Base-by-base conservation (phyloP, 306 rosid species). In the Sophora flavescens region DNA sequence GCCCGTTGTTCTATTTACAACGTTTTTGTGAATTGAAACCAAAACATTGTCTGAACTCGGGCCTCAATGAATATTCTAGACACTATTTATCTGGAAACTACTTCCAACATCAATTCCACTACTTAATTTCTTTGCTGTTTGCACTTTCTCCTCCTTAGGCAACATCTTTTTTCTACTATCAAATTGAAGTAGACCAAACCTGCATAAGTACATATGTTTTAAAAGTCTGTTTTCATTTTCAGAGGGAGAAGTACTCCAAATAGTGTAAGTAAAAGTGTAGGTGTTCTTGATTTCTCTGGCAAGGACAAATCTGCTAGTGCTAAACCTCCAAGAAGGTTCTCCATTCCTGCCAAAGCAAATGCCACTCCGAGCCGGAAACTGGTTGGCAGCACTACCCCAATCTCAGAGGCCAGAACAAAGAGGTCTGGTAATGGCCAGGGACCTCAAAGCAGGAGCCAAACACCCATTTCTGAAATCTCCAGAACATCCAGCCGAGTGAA, bases 241-340 rank as follows among this genome's bases (percentile, higher is more conserved):
- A 92, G 99, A 78, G 93, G 74, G 36, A 82, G 86, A 61, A 71
- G 68, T 16, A 59, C 81, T 68, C 80, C 97, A 0, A 86, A 80
- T 80, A 83, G 80, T 81, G 85, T 95, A 45, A 89, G 97, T 79
- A 88, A 74, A 74, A 92, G 99, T 72, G 90, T 90, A 0, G 81
- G 89, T 44, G 93, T 88, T 53, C 90, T 95, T 72, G 90, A 92
- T 76, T 86, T 95, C 47, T 92, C 97, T 67, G 90, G 81, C 51
- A 95, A 90, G 86, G 96, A 86, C 32, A 92, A 86, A 86, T 83
- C 96, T 44, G 85, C 90, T 4, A 63, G 82, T 70, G 88, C 90
- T n/a, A 95, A 90, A 88, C 96, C 97, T 18, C 90, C 97, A 6
- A 88, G 97, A 70, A 88, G 99, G 92, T 85, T 88, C 9, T 95